These are phyloP conservation scores for Cladorrhinum samala DNA, from an alignment of 495 filamentous ascomycete species.

Conservation along the genomic window DNA sequence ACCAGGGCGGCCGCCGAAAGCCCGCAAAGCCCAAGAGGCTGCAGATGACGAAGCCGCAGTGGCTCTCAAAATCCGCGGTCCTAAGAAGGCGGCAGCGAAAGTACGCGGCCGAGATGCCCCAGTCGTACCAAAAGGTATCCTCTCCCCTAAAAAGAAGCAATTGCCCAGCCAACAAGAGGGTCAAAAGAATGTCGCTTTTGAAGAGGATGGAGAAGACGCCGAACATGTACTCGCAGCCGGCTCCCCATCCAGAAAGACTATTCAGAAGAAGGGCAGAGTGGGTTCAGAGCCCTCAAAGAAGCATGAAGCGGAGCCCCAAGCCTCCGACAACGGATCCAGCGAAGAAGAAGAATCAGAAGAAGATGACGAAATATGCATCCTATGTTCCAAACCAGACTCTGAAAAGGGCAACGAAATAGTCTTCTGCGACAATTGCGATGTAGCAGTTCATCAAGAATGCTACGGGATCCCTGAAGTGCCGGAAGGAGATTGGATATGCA, in stretches of 20 bases:
- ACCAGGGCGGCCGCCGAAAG: not conserved
- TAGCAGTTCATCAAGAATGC: conserved; percentile 83
- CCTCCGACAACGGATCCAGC: not conserved
- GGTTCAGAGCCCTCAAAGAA: conserved; percentile 13
- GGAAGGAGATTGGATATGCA: conserved; percentile 85
- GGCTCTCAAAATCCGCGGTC: not conserved
- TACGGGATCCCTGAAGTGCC: conserved; percentile 79
- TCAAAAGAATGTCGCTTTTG: conserved; percentile 39
- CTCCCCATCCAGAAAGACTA: no score
- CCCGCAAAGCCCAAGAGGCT: not conserved
- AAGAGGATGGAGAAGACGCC: conserved; percentile 15
- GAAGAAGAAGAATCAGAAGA: conserved; percentile 21
- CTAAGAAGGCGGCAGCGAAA: not conserved
- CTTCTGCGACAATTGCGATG: conserved; percentile 88
- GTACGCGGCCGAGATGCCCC: conserved; percentile 6
- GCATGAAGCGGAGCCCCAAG: conserved; percentile 5
- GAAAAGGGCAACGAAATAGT: conserved; percentile 58
- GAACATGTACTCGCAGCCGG: no score
- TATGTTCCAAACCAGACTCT: conserved; percentile 45
- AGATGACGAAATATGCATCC: conserved; percentile 40
- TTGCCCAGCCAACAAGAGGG: conserved; percentile 8
- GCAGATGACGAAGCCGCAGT: not conserved
- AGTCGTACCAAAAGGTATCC: conserved; percentile 32
- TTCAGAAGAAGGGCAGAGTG: conserved; percentile 18
- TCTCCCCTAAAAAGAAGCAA: conserved; percentile 32